A percentile compares a stretch with the other conserved stretches of the same genome.
Conservation (phyloP, 345 rosid genomes). For the Euphorbia peplus region DNA sequence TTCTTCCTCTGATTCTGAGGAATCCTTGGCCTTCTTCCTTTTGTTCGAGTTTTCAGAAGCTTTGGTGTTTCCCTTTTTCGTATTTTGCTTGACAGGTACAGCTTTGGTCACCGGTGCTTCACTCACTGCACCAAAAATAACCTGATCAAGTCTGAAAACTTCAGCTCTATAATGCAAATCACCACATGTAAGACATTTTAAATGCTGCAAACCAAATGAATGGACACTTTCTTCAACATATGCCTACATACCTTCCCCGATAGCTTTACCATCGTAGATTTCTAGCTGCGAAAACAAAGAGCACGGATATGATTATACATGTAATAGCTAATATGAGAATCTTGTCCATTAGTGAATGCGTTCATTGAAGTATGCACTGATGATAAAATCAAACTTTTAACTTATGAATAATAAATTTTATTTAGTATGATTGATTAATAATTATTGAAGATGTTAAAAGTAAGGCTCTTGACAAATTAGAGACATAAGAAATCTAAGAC, state of each 20-base stretch:
- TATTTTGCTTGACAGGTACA: conserved; percentile 31
- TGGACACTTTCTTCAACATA: conserved; percentile 5
- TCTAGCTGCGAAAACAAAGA: conserved; percentile 63
- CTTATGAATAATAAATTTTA: no score
- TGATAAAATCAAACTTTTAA: no score
- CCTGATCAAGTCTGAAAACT: neutral
- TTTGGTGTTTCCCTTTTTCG: conserved; percentile 44
- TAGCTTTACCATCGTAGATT: conserved; percentile 70
- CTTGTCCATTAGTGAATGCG: neutral
- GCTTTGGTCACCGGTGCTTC: conserved; percentile 45
- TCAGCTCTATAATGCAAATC: neutral
- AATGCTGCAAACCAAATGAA: neutral
- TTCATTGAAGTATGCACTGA: neutral
- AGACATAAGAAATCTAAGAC: no score
- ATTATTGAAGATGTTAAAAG: no score
- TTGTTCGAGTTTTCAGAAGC: conserved; percentile 37
- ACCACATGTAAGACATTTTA: neutral
- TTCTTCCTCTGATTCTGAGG: conserved; percentile 64
- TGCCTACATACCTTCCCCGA: conserved; percentile 62
- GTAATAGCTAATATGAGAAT: neutral
- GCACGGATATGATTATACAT: neutral
- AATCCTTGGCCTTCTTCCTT: conserved; percentile 55
- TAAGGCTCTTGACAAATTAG: no score
- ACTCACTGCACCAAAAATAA: conserved; percentile 32
- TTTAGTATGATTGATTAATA: no score